Evolutionary conservation across 2,329 filamentous ascomycete genomes (phyloP).

Genomic region (Verticillium isaacii): DNA sequence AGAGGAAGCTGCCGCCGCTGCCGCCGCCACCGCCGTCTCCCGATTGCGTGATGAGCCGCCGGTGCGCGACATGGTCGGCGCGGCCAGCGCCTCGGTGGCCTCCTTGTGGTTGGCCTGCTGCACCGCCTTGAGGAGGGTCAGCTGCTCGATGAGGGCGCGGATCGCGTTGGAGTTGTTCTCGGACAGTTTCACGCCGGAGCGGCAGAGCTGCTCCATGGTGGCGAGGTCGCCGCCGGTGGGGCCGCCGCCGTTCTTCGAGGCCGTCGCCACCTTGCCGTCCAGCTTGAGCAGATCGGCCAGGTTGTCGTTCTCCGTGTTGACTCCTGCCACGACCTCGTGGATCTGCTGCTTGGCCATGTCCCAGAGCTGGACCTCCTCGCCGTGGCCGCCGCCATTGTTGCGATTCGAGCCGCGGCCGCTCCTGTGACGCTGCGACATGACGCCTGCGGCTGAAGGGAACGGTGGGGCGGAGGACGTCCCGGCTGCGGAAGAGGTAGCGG

Average conservation of each 20-base stretch:
- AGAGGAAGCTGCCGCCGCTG: constrained; percentile 23
- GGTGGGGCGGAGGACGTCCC: not conserved
- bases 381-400: constrained; percentile 36
- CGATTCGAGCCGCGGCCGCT: constrained; percentile 39
- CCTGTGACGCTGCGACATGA: constrained; percentile 40
- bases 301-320: constrained; percentile 38
- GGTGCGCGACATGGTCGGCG: constrained; percentile 9
- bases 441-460: not conserved
- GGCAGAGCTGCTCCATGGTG: constrained; percentile 36
- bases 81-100: constrained; percentile 19
- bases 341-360: constrained; percentile 33
- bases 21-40: constrained; percentile 4
- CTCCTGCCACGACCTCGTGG: constrained; percentile 30
- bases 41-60: constrained; percentile 9
- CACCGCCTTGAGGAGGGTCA: constrained; percentile 36
- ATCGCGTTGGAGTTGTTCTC: constrained; percentile 31
- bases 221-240: constrained; percentile 23
- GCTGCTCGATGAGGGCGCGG: constrained; percentile 33
- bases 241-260: constrained; percentile 27
- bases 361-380: constrained; percentile 40
- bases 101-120: constrained; percentile 34
- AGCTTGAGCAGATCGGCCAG: constrained; percentile 31
- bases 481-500: not conserved
- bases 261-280: constrained; percentile 34
- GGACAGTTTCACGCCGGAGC: constrained; percentile 35